These are phyloP conservation scores for Phytophthora capsici DNA, from an alignment of 352 stramenopile genomes.

Conservation along the genomic window DNA sequence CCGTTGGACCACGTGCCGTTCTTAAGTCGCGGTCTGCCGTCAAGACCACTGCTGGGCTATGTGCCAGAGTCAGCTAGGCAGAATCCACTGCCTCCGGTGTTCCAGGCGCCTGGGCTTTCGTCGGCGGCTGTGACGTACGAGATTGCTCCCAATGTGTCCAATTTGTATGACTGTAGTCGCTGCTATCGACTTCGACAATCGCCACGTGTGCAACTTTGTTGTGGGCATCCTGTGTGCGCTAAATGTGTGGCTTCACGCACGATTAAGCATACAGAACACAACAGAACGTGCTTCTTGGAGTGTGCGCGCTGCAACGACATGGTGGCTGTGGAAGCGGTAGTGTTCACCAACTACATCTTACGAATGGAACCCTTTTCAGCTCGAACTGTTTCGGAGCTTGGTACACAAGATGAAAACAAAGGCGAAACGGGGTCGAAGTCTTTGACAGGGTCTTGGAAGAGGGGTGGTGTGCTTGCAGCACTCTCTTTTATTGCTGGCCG, in stretches of 20 bases:
- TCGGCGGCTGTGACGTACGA: slow-evolving; percentile 34
- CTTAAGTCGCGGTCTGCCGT: slow-evolving; percentile 62
- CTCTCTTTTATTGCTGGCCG: slow-evolving; percentile 49
- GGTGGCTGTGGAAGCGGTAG: slow-evolving; percentile 61
- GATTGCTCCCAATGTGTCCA: slow-evolving; percentile 40
- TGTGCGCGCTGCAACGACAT: slow-evolving; percentile 59
- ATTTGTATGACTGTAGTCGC: slow-evolving; percentile 70
- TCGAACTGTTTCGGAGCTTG: slow-evolving; percentile 42
- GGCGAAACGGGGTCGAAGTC: slow-evolving; percentile 10
- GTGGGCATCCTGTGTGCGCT: slow-evolving; percentile 66
- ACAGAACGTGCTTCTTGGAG: slow-evolving; percentile 55
- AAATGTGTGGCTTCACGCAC: slow-evolving; percentile 57
- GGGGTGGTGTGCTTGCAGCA: slow-evolving; percentile 48
- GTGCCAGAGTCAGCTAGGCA: slow-evolving; percentile 10
- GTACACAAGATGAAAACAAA: slow-evolving; percentile 4
- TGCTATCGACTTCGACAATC: slow-evolving; percentile 60
- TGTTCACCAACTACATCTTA: slow-evolving; percentile 66
- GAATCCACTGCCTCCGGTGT: slow-evolving; percentile 9
- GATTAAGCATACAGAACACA: slow-evolving; percentile 51
- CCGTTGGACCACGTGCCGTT: slow-evolving; percentile 81
- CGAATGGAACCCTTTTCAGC: slow-evolving; percentile 45
- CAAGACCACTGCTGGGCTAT: slow-evolving; percentile 63
- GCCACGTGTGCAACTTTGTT: slow-evolving; percentile 69
- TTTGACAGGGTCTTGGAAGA: slow-evolving; percentile 40
- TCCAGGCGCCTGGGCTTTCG: slow-evolving; percentile 19